Percentiles rank a stretch among this genome's conserved stretches.
Evolutionary conservation across 805 yeast species (phyloP).

Genomic region (Zygoascus flipseniorum): DNA sequence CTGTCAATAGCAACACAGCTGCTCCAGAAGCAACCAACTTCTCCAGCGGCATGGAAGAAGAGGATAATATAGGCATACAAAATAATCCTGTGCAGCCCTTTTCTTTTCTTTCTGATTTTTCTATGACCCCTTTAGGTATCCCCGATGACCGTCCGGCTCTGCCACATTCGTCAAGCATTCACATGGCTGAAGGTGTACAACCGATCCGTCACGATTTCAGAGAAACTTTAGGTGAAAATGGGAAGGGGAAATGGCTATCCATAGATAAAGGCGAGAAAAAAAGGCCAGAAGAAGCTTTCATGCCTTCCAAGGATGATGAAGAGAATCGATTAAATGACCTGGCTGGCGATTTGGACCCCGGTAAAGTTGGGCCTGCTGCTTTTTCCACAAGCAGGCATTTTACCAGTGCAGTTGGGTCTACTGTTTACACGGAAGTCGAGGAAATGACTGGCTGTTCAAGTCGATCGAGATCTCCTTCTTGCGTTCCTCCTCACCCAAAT

Average conservation of each 20-base stretch:
- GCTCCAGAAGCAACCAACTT: too few species aligned
- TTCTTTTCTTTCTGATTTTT: background rate
- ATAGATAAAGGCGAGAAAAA: background rate
- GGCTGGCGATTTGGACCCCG: background rate
- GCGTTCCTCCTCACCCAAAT: background rate
- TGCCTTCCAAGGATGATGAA: background rate
- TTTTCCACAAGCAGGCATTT: background rate
- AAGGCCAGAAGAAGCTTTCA: background rate
- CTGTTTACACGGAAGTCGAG: background rate
- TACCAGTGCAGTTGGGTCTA: too few species aligned
- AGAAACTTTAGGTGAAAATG: slow-evolving; percentile 18
- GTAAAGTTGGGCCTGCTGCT: background rate
- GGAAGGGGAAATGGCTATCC: slow-evolving; percentile 17
- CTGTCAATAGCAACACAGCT: background rate
- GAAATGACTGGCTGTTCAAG: background rate
- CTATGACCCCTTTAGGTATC: background rate
- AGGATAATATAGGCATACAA: background rate
- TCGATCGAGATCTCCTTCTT: background rate
- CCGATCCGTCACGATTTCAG: slow-evolving; percentile 9
- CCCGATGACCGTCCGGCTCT: background rate
- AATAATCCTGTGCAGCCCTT: background rate
- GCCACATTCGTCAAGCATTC: background rate
- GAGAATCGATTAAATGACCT: background rate
- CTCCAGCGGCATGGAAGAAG: too few species aligned
- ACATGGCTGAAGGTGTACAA: background rate